phyloP scores from a whole-genome alignment of 371 early-diverging fungal genomes.

The Rhizomucor pusillus region DNA sequence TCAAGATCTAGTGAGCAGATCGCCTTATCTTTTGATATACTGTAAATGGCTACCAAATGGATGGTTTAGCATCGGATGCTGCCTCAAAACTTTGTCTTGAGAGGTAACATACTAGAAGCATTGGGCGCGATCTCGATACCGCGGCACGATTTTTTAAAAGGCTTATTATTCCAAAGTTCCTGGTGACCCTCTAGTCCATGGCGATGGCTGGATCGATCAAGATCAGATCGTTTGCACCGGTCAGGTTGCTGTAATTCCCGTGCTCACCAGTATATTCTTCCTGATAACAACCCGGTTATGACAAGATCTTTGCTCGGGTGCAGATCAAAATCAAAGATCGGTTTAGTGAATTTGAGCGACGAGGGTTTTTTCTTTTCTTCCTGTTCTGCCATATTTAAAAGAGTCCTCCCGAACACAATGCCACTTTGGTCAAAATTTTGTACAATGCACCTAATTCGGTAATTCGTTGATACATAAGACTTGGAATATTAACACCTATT shows the following conservation, averaged over 20 bases:
- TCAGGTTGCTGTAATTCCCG: too few species aligned
- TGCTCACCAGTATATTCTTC: conserved; percentile 67
- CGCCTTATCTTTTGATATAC: conserved; percentile 79
- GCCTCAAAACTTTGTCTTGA: conserved; percentile 54
- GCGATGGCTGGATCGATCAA: conserved; percentile 30
- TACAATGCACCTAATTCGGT: too few species aligned
- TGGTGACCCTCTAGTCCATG: conserved; percentile 53
- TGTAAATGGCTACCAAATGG: conserved; percentile 52
- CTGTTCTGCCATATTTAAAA: too few species aligned
- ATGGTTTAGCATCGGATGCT: conserved; percentile 64
- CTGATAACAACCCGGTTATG: conserved; percentile 76
- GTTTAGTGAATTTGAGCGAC: conserved; percentile 8
- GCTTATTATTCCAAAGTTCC: conserved; percentile 55
- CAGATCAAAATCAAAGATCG: conserved; percentile 71
- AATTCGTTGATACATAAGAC: too few species aligned
- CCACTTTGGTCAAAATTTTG: too few species aligned
- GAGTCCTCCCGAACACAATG: too few species aligned
- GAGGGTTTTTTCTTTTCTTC: too few species aligned
- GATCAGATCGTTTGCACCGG: conserved; percentile 11
- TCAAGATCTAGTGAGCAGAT: conserved; percentile 70
- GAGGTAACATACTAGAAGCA: conserved; percentile 55
- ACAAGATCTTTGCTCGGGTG: conserved; percentile 71
- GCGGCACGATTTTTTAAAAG: conserved; percentile 82
- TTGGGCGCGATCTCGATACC: conserved; percentile 74
- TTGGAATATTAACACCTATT: too few species aligned